Evolutionary conservation across 139 green algal genomes (phyloP), one percentile per base, ranked within the genome.

Genomic region (Chlorella sp.): DNA sequence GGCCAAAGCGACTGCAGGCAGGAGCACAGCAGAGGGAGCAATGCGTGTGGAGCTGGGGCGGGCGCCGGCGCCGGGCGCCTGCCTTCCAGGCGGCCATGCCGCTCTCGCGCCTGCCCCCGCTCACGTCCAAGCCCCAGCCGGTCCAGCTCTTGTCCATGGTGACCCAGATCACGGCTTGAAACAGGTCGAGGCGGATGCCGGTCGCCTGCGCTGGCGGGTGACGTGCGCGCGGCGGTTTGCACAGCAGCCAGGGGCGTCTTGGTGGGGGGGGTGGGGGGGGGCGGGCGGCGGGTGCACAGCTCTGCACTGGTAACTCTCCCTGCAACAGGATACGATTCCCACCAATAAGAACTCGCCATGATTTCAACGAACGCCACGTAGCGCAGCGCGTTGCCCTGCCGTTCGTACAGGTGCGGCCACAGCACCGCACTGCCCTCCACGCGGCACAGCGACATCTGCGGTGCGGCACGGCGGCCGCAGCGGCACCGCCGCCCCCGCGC

Each of bases 1-100:
- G 71, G 71, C 71, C 71, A 77, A 33, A 77, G 33, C 8, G 41
- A 45, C 33, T 77, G 50, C 46, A 77, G 48, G 2, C 35, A 8
- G 36, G 6, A 27, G 59, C 4, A 2, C 43, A 35, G 59, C 33
- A 2, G 59, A 35, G 9, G 14, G 9, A 45, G 3, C 19, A 23
- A 45, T 1, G 9, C 8, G n/a, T n/a, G n/a, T n/a, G 33, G 17
- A 21, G 33, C 14, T n/a, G 58, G 23, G 31, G 25, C 31, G n/a
- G 7, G 8, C 8, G 27, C 12, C 21, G n/a, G 14, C 8, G 3
- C 2, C n/a, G 23, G 5, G 7, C 12, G 14, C 31, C 17, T 7
- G 59, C 8, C 35, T 29, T 19, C 2, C 60, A 67, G 58, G 19
- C 15, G 58, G 5, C 31, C 29, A 36, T n/a, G 53, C 2, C 60